Conservation (phyloP, 2,329 filamentous ascomycete genomes). For the Monilinia vaccinii-corymbosi region DNA sequence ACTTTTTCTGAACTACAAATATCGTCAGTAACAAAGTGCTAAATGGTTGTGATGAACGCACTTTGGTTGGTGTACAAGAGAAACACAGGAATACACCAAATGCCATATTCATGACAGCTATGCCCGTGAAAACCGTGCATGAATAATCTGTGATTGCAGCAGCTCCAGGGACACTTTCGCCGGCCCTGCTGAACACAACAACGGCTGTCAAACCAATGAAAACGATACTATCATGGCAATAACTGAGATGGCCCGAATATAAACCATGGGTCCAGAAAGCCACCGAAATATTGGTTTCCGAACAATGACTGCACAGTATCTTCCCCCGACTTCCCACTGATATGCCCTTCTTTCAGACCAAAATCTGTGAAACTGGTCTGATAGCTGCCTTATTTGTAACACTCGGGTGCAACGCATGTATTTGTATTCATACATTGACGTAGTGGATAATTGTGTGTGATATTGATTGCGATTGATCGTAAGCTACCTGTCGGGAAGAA, state of each 20-base stretch:
- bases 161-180: conserved; percentile 8
- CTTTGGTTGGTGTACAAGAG: conserved; percentile 17
- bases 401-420: background rate
- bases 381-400: background rate
- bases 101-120: conserved; percentile 15
- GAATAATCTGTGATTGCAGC: conserved; percentile 15
- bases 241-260: conserved; percentile 15
- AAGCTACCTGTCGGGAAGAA: background rate
- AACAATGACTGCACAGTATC: background rate
- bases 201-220: conserved; percentile 17
- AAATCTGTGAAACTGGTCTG: background rate
- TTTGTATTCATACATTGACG: background rate
- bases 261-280: conserved; percentile 5
- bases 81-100: conserved; percentile 12
- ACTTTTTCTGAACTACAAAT: conserved; percentile 15
- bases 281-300: background rate
- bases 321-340: background rate
- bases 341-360: background rate
- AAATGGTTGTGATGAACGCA: background rate
- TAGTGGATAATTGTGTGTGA: background rate
- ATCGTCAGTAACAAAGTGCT: background rate
- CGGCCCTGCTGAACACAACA: conserved; percentile 12
- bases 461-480: background rate
- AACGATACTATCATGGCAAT: conserved; percentile 16
- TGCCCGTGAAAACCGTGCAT: conserved; percentile 13